Base-by-base conservation (phyloP, 208 protist genomes). In the Lotmaria passim region DNA sequence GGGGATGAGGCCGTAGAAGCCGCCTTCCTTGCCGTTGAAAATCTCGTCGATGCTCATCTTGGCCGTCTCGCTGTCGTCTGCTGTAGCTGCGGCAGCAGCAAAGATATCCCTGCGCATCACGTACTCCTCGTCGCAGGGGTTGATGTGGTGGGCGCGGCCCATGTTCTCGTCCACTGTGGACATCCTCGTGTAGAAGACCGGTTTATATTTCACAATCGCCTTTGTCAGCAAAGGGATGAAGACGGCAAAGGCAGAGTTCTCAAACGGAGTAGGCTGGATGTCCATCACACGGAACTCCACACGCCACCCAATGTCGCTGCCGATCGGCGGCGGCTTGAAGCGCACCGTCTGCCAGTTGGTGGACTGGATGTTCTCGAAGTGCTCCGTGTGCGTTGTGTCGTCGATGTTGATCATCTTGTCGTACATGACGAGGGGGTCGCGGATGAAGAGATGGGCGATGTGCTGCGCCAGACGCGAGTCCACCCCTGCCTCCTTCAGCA, bases 341-440 rank as follows among this genome's bases (percentile, higher is more conserved):
- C 98, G 91, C 41, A 99, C 89, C 14, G 97, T 98, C 73, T 99
- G 97, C 98, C 98, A 99, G 79, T 99, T 99, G 41, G 98, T 99
- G 4, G 93, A 98, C 69, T 99, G 97, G 69, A 99, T 98, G 78
- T 99, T 99, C 76, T 99, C 98, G 89, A 99, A 99, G 73, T 99
- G 98, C 66, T 99, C 98, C 19, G 81, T 92, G 65, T 94, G 65
- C 7, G 88, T 93, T 2, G 57, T 70, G 76, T 99, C 97, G 68
- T 99, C 96, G 51, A 98, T 89, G 67, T 98, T 94, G 64, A 97
- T 90, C 81, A 90, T 93, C 69, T 93, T 78, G 57, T 93, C 82
- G 68, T 97, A 99, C 52, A 99, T 89, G 3, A 99, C 98, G 0
- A 99, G 86, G 26, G 99, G 99, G 85, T 99, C 99, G 23, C 99